These are phyloP conservation scores for Trametes hirsuta DNA, from an alignment of 1,284 basidiomycete species.

Conservation along the genomic window DNA sequence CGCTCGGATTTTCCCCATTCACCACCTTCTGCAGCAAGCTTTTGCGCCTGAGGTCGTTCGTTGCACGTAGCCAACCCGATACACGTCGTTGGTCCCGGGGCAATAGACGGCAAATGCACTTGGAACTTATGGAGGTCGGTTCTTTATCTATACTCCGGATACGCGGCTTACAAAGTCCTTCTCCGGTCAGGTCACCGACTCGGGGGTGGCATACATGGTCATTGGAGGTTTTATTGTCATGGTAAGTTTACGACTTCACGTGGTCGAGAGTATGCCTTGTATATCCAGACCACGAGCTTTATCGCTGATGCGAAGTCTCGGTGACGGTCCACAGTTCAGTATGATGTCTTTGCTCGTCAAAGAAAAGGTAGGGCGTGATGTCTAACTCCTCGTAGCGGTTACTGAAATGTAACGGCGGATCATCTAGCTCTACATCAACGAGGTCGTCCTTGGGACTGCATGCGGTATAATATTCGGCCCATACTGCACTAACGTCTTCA, in stretches of 20 bases:
- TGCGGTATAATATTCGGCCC: constrained; percentile 81
- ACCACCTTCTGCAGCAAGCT: too few species aligned
- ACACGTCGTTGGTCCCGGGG: too few species aligned
- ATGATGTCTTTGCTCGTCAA: constrained; percentile 82
- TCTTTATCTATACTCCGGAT: background rate
- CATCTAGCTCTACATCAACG: constrained; percentile 90
- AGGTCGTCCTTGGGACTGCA: constrained; percentile 88
- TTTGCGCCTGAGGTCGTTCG: too few species aligned
- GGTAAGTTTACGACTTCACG: constrained; percentile 39
- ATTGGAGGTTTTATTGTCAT: constrained; percentile 79
- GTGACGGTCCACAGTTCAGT: constrained; percentile 59
- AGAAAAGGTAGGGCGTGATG: constrained; percentile 68
- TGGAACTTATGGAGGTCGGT: constrained; percentile 37
- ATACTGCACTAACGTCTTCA: constrained; percentile 73
- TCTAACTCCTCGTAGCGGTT: too few species aligned
- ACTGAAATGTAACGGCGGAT: too few species aligned
- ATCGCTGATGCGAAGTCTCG: too few species aligned
- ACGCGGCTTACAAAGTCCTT: constrained; percentile 33
- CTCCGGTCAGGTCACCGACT: constrained; percentile 46
- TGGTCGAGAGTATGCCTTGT: too few species aligned
- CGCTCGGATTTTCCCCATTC: too few species aligned
- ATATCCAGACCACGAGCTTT: too few species aligned
- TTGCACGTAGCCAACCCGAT: too few species aligned
- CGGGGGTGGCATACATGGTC: constrained; percentile 70
- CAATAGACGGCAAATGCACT: constrained; percentile 9